Percentiles rank a stretch among this genome's conserved stretches.
Evolutionary conservation across 2,329 filamentous ascomycete species (phyloP).

Genomic region (Alternaria burnsii): DNA sequence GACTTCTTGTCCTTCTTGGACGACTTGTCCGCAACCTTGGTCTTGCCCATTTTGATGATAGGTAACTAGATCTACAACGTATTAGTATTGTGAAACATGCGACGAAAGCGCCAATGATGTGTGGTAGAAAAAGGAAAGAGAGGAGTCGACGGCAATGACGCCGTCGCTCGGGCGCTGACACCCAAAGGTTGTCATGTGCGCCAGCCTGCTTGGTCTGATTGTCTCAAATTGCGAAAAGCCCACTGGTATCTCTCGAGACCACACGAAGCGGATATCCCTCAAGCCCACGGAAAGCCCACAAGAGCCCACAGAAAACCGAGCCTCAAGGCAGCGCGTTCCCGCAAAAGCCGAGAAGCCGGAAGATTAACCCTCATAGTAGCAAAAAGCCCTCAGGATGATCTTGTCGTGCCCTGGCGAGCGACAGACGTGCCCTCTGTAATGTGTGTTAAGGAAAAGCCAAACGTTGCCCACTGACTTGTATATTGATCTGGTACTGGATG

Average conservation of each 20-base stretch:
- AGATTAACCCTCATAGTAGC: conserved; percentile 53
- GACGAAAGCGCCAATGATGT: conserved; percentile 8
- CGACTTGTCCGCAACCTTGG: conserved; percentile 44
- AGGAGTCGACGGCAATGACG: conserved; percentile 30
- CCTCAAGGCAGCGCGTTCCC: conserved; percentile 62
- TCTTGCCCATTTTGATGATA: conserved; percentile 48
- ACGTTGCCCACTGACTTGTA: conserved; percentile 54
- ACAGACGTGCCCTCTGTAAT: conserved; percentile 46
- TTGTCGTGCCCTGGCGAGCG: conserved; percentile 48
- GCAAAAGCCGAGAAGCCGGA: conserved; percentile 60
- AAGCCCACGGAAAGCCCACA: conserved; percentile 57
- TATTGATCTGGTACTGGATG: conserved; percentile 44
- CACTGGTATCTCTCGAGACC: conserved; percentile 54
- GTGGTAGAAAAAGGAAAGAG: conserved; percentile 25
- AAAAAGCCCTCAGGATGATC: conserved; percentile 51
- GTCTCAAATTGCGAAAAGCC: conserved; percentile 55
- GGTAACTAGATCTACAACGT: conserved; percentile 39
- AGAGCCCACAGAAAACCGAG: conserved; percentile 56
- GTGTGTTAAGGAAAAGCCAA: conserved; percentile 52
- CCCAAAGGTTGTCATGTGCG: conserved; percentile 30
- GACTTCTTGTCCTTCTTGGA: conserved; percentile 68
- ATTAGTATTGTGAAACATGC: conserved; percentile 39
- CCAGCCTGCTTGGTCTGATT: conserved; percentile 48
- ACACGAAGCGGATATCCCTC: conserved; percentile 51
- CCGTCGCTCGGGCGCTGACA: conserved; percentile 36